A percentile compares a stretch with the other conserved stretches of the same genome.
These are phyloP conservation scores for Fusarium fracticaudum DNA, from an alignment of 2,329 filamentous ascomycete species.

Conservation along the genomic window DNA sequence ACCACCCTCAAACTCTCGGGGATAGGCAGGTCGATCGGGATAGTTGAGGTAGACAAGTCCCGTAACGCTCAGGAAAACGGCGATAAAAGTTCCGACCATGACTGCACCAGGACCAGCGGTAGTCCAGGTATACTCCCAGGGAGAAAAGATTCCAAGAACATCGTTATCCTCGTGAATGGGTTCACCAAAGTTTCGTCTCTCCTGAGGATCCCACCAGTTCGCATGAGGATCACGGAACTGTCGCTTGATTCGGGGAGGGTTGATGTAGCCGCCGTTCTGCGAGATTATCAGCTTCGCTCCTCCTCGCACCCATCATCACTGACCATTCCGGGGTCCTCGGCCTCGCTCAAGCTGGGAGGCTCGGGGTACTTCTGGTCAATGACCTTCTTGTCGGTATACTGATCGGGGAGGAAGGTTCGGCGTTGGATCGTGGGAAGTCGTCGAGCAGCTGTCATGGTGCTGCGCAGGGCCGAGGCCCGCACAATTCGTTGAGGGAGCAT, in stretches of 20 bases:
- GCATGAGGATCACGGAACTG: constrained; percentile 92
- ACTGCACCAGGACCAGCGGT: constrained; percentile 74
- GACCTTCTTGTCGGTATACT: constrained; percentile 56
- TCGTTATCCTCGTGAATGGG: constrained; percentile 97
- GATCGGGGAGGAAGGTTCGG: constrained; percentile 65
- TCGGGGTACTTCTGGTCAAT: constrained; percentile 64
- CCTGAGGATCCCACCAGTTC: constrained; percentile 98
- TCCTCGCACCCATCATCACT: constrained; percentile 44
- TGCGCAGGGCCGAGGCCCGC: constrained; percentile 58
- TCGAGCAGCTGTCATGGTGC: constrained; percentile 56
- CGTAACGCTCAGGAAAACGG: constrained; percentile 69
- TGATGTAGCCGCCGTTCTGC: constrained; percentile 86
- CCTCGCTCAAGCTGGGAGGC: constrained; percentile 60
- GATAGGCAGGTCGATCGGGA: constrained; percentile 75
- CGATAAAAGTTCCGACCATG: constrained; percentile 75
- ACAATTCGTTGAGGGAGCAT: constrained; percentile 71
- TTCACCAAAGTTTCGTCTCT: constrained; percentile 96
- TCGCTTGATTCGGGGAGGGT: constrained; percentile 83
- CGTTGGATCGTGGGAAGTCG: constrained; percentile 64
- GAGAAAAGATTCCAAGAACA: constrained; percentile 86
- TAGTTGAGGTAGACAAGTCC: constrained; percentile 76
- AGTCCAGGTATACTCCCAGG: constrained; percentile 87
- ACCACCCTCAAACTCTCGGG: constrained; percentile 77
- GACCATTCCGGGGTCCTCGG: constrained; percentile 74
- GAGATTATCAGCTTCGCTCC: constrained; percentile 36